Base-by-base conservation (phyloP, 1,139 yeast species). In the Ogataea hybrid region DNA sequence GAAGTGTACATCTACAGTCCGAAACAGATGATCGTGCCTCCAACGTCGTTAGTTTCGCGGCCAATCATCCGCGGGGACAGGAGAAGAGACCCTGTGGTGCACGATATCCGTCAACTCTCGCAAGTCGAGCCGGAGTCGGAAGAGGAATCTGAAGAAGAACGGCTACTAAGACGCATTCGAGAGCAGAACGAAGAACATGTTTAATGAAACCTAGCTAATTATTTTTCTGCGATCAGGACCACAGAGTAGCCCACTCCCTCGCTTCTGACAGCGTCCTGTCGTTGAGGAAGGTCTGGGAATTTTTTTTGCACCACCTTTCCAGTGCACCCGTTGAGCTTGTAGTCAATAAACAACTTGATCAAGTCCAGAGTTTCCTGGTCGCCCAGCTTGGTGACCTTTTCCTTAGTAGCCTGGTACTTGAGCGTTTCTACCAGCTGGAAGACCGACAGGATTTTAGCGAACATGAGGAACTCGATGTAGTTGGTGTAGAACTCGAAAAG, bases 1-100 rank as follows among this genome's bases (percentile, higher is more conserved):
- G 69, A 72, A 36, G 76, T 79, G n/a, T 80, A 69, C 57, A 70
- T 80, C 1, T 81, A 81, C 53, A 68, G 81, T 0, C 71, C 79
- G 22, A 75, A 70, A 48, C 77, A 77, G 46, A 81, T 79, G 3
- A 71, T 70, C 2, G 64, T 78, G 41, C 41, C 41, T 8, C 11
- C 25, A n/a, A 20, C 28, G 1, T 25, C 43, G 17, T 17, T 39
- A 15, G 37, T 35, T 10, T 23, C 25, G 17, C 25, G 32, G 11
- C 35, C 32, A 16, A 22, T 33, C 6, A 71, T 69, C 25, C 44
- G 61, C 12, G 22, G 28, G 27, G 22, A 23, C 33, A 25, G 32
- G n/a, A 29, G 25, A 35, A 18, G 32, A 22, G 16, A 27, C 20
- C 32, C 39, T 8, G 35, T 34, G 12, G 36, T 38, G n/a, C 41